A percentile compares a stretch with the other conserved stretches of the same genome.
Evolutionary conservation across 192 early-diverging fungal species (phyloP).

Genomic region (Rhizophlyctis rosea): DNA sequence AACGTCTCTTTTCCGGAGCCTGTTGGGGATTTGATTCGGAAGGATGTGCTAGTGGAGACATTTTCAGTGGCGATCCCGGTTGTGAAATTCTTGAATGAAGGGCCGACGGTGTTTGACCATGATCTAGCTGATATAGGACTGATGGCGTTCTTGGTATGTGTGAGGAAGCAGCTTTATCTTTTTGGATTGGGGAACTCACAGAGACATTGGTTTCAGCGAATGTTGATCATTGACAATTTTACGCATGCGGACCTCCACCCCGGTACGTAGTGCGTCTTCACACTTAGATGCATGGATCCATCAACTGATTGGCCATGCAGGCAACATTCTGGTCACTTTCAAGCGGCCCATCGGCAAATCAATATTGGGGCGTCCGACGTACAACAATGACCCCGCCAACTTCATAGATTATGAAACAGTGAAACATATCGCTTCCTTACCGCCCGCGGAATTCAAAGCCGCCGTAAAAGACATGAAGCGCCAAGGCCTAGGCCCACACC

Average conservation of each 20-base stretch:
- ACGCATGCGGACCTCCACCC: conserved; percentile 87
- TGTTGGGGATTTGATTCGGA: conserved; percentile 40
- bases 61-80: conserved; percentile 77
- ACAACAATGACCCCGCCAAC: too few species aligned
- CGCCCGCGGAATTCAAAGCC: conserved; percentile 13
- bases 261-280: conserved; percentile 24
- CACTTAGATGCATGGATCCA: background rate
- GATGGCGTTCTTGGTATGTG: conserved; percentile 63
- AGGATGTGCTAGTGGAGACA: conserved; percentile 80
- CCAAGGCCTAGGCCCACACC: conserved; percentile 67
- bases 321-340: conserved; percentile 83
- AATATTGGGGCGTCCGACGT: too few species aligned
- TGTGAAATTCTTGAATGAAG: conserved; percentile 64
- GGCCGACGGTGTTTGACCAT: conserved; percentile 66
- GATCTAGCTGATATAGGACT: conserved; percentile 80
- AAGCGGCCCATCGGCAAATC: too few species aligned
- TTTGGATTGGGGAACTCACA: too few species aligned
- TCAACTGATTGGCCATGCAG: background rate
- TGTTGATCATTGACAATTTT: conserved; percentile 89
- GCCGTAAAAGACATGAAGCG: conserved; percentile 3
- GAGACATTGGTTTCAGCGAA: conserved; percentile 44
- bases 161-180: background rate
- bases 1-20: conserved; percentile 64
- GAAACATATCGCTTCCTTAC: background rate
- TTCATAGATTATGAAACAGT: background rate